These are phyloP conservation scores for Lichtheimia hyalospora DNA, from an alignment of 371 early-diverging fungal species.

Conservation along the genomic window DNA sequence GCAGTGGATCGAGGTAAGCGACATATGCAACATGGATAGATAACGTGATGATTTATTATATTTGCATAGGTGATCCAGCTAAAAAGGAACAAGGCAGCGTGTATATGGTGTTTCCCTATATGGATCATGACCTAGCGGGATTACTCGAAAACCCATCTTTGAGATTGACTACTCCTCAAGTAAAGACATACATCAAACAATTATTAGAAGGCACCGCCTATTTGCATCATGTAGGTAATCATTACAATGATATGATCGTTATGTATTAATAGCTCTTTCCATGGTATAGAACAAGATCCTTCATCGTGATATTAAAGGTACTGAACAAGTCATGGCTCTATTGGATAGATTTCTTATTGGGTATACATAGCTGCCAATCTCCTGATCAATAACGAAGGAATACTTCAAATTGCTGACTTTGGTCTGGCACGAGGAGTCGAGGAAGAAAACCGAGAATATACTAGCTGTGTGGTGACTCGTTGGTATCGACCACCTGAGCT, in stretches of 20 bases:
- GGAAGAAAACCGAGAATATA: conserved; percentile 69
- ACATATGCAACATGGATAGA: conserved; percentile 3
- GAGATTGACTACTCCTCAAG: conserved; percentile 64
- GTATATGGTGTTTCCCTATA: conserved; percentile 95
- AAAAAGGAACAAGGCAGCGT: conserved; percentile 52
- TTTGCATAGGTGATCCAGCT: conserved; percentile 20
- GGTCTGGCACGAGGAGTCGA: conserved; percentile 82
- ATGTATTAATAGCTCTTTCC: not conserved
- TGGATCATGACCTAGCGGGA: conserved; percentile 93
- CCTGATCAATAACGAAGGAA: conserved; percentile 83
- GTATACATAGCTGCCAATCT: conserved; percentile 77
- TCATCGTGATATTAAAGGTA: conserved; percentile 91
- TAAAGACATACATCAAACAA: conserved; percentile 83
- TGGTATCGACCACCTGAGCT: conserved; percentile 99
- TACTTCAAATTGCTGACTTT: conserved; percentile 89
- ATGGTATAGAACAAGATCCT: conserved; percentile 68
- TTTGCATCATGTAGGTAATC: conserved; percentile 64
- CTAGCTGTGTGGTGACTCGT: conserved; percentile 93
- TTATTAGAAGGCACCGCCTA: conserved; percentile 85
- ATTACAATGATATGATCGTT: not conserved
- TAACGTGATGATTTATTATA: too few species aligned
- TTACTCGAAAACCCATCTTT: conserved; percentile 76
- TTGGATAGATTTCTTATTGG: not conserved
- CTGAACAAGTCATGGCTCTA: too few species aligned
- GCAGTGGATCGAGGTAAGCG: conserved; percentile 63